Evolutionary conservation across 306 rosid genomes (phyloP).

Genomic region (Gynostemma pentaphyllum): DNA sequence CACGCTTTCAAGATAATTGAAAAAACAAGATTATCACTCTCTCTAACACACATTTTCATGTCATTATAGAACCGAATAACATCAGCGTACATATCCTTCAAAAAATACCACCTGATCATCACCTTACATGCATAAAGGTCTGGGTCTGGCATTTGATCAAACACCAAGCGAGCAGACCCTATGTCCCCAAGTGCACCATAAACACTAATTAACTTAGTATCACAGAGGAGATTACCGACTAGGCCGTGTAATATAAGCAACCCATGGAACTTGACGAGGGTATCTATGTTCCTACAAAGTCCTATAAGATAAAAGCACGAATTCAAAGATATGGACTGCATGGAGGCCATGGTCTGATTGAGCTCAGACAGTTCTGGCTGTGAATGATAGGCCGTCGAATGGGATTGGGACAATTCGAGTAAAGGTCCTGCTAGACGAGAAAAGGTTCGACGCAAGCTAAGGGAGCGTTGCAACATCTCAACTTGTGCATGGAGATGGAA

Average conservation of each 20-base stretch:
- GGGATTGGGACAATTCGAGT: background rate
- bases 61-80: constrained; percentile 32
- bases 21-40: constrained; percentile 33
- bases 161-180: constrained; percentile 45
- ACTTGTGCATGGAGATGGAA: background rate
- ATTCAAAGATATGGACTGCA: constrained; percentile 17
- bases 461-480: constrained; percentile 1
- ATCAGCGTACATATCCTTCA: constrained; percentile 30
- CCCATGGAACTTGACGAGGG: constrained; percentile 45
- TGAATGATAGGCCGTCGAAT: background rate
- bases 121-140: constrained; percentile 51
- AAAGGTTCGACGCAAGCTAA: background rate
- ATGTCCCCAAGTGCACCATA: constrained; percentile 44
- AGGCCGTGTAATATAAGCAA: constrained; percentile 38
- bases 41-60: constrained; percentile 20
- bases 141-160: constrained; percentile 36
- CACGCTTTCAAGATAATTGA: constrained; percentile 51
- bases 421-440: background rate
- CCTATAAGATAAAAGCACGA: constrained; percentile 28
- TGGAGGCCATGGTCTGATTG: constrained; percentile 13
- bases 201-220: constrained; percentile 39
- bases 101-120: constrained; percentile 58
- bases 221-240: constrained; percentile 16
- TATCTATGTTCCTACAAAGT: constrained; percentile 29
- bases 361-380: constrained; percentile 11